Percentiles rank a stretch among this genome's conserved stretches.
phyloP scores from a whole-genome alignment of 1,284 basidiomycete species.

The Mycena sp. region DNA sequence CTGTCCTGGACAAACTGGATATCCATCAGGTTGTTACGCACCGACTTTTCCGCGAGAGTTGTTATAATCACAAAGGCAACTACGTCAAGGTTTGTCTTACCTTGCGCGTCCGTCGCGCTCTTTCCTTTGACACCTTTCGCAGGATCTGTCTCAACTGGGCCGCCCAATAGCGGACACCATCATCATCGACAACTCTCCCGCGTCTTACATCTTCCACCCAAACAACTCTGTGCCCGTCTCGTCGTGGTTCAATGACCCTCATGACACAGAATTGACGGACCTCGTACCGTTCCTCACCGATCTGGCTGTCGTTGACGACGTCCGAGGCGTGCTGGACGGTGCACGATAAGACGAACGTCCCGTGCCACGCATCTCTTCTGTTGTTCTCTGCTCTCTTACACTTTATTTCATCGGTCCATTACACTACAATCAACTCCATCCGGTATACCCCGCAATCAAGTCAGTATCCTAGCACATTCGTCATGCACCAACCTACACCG shows the following conservation, averaged over 20 bases:
- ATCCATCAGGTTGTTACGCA: slow-evolving; percentile 93
- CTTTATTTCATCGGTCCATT: slow-evolving; percentile 25
- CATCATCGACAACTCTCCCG: slow-evolving; percentile 98
- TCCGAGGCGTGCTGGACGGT: slow-evolving; percentile 91
- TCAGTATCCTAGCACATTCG: slow-evolving; percentile 12
- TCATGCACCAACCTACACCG: slow-evolving; percentile 21
- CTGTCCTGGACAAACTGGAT: slow-evolving; percentile 97
- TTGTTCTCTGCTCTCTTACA: slow-evolving; percentile 20
- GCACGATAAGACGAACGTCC: slow-evolving; percentile 54
- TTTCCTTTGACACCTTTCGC: slow-evolving; percentile 24
- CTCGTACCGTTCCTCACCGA: slow-evolving; percentile 94
- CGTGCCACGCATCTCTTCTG: slow-evolving; percentile 1
- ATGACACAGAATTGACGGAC: slow-evolving; percentile 97
- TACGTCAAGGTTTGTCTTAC: slow-evolving; percentile 87
- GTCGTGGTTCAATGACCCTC: slow-evolving; percentile 99
- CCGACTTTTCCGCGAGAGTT: slow-evolving; percentile 96
- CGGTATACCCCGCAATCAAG: slow-evolving; percentile 30
- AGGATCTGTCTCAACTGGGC: slow-evolving; percentile 97
- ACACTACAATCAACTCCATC: slow-evolving; percentile 26
- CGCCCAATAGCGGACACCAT: slow-evolving; percentile 93
- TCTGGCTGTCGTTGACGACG: slow-evolving; percentile 86
- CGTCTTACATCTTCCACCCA: slow-evolving; percentile 99
- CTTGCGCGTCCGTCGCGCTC: slow-evolving; percentile 3
- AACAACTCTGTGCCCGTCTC: slow-evolving; percentile 99
- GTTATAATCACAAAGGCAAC: slow-evolving; percentile 99